Base-by-base conservation (phyloP, 805 yeast species). In the Ascoidea rubescens region DNA sequence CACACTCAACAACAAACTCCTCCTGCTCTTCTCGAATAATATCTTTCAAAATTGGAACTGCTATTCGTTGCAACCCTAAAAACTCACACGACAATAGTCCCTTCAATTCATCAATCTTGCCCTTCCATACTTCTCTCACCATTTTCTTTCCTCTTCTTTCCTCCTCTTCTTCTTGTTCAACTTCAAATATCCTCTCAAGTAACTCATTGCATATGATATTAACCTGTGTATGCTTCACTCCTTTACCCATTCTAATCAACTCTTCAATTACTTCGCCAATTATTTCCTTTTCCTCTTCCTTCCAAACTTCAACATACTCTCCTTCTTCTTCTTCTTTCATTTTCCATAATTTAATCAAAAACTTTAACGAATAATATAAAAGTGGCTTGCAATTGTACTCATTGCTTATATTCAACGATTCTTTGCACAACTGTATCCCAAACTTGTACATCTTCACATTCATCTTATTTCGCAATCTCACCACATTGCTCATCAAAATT, bases 1-100 rank as follows among this genome's bases (percentile, higher is more conserved):
- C 75, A 52, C 69, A 68, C 48, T 79, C 81, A 44, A 81, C 68
- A 4, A 77, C 80, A 49, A 76, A 63, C 4, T 74, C 75, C 55
- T 78, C 77, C 58, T 79, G 84, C 7, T 61, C 57, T 14, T 60
- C 60, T 5, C 71, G 66, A 46, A 80, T 71, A 14, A 69, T 49
- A n/a, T 57, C 58, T 37, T 63, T 60, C 48, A 78, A 64, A 17
- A 75, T 53, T 2, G 55, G 48, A 2, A 67, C 66, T 5, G 71
- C 69, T 2, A 73, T 57, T 52, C 73, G 60, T 59, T 77, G 80
- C 10, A 71, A 48, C 4, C 55, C 57, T 28, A 53, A 53, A 14
- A 55, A 57, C 14, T 50, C 54, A 5, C 51, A 21, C 7, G 30
- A 10, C 6, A 28, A 7, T 17, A 32, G 2, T 1, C 50, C 12